Conservation (phyloP, 2,329 filamentous ascomycete species). For the Chrysoporthe deuterocubensis region DNA sequence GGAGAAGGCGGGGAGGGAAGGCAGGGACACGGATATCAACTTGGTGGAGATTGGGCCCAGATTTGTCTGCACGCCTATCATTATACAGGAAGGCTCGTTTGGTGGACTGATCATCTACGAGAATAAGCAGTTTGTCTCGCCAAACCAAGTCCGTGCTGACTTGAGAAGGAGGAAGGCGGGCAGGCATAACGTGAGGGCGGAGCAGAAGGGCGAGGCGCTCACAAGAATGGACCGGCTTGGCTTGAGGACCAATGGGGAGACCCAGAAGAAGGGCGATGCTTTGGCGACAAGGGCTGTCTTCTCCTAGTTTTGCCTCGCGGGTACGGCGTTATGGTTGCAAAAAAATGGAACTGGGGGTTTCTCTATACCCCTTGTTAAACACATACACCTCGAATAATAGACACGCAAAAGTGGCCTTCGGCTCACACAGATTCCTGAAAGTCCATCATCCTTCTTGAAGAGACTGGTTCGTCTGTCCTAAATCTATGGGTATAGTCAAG, state of each 20-base stretch:
- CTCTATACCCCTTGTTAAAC: constrained; percentile 26
- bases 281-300: constrained; percentile 80
- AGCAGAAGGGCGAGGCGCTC: constrained; percentile 72
- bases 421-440: neutral
- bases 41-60: constrained; percentile 93
- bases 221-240: constrained; percentile 79
- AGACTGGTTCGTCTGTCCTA: neutral
- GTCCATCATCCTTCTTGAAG: neutral
- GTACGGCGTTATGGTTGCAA: constrained; percentile 23
- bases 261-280: constrained; percentile 64
- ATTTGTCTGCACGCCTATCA: constrained; percentile 90
- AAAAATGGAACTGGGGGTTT: constrained; percentile 21
- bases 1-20: constrained; percentile 43
- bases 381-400: neutral
- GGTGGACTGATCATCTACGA: constrained; percentile 97
- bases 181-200: constrained; percentile 76
- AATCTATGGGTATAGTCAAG: neutral
- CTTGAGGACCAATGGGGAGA: constrained; percentile 67
- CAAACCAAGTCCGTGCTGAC: constrained; percentile 90
- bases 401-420: neutral
- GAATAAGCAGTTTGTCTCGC: constrained; percentile 96
- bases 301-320: constrained; percentile 51
- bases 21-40: constrained; percentile 73
- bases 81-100: constrained; percentile 94
- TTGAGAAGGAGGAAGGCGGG: constrained; percentile 75